Evolutionary conservation across 331 rosid species (phyloP).

Genomic region (Quercus tomentella): DNA sequence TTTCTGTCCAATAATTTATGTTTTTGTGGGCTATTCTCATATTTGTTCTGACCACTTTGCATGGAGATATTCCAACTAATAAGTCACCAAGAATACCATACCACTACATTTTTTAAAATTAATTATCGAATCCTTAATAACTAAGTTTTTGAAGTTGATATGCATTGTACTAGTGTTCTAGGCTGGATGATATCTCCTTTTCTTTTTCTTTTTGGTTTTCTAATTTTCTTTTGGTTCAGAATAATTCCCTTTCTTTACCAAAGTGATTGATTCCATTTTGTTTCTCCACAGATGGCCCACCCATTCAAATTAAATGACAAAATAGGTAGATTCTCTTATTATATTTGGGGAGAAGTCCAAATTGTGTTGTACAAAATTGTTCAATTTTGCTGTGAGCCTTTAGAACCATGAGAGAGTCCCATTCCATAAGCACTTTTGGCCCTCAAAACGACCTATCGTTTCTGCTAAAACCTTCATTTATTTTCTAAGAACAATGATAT

Average conservation of each 20-base stretch:
- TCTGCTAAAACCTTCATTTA: too few relatives aligned
- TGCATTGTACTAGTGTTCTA: conserved; percentile 31
- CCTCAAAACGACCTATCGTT: too few relatives aligned
- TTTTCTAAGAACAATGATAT: too few relatives aligned
- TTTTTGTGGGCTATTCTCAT: neutral
- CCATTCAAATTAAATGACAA: neutral
- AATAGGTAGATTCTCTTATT: neutral
- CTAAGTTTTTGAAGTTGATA: conserved; percentile 44
- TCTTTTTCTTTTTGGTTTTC: conserved; percentile 29
- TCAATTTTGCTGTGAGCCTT: neutral
- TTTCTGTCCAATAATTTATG: neutral
- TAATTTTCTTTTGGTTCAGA: neutral
- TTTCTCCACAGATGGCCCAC: conserved; percentile 15
- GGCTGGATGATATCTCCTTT: conserved; percentile 45
- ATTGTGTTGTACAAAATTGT: neutral
- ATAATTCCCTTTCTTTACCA: conserved; percentile 5
- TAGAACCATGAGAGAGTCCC: neutral
- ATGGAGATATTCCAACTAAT: neutral
- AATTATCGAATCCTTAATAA: conserved; percentile 45
- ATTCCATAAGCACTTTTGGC: too few relatives aligned
- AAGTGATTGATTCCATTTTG: conserved; percentile 21
- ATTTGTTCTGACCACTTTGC: neutral
- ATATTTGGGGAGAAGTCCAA: neutral
- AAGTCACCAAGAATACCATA: neutral
- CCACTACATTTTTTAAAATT: conserved; percentile 10